Evolutionary conservation across 176 grass and related monocot species (phyloP), one percentile per base, ranked within the genome.

Genomic region (Areca catechu): DNA sequence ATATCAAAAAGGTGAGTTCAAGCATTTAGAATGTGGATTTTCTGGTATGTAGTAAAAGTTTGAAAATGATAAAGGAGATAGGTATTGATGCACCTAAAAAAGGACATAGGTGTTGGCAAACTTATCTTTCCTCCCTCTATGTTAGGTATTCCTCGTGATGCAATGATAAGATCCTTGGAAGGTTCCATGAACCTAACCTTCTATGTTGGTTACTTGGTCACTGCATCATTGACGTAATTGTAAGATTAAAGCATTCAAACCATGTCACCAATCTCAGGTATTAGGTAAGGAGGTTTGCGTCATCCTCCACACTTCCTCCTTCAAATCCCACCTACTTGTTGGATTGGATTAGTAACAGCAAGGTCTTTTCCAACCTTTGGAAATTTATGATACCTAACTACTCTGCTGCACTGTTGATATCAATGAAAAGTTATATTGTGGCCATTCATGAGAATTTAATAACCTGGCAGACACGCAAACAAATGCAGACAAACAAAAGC

Each of bases 381-480:
- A 81, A 65, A 65, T 78, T 81, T 66, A 56, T 27, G 68, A 24
- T 78, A 78, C 78, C 74, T 82, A 86, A 86, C 70, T 62, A 57
- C 56, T 71, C 73, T 52, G 61, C 53, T 51, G 73, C 34, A 70
- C n/a, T 67, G 48, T 62, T 50, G 48, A 53, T 81, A 53, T 70
- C 49, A 63, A 78, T 54, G 76, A 10, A 43, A 53, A 73, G 65
- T 54, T 74, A 68, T 64, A 53, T 22, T 49, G 19, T 25, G 63
- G 63, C 68, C n/a, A 57, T 58, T 51, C 29, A 37, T 37, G 2
- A 43, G 34, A 43, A 43, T 43, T 9, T 43, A 43, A 43, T 43
- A 14, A 43, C 34, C 7, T 14, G 34, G 12, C 7, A 43, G 9
- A 34, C 7, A 9, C 5, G 30, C 30, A 34, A 34, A 7, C 30